These are phyloP conservation scores for Singerocomus rubriflavus DNA, from an alignment of 1,284 basidiomycete genomes.

Conservation along the genomic window DNA sequence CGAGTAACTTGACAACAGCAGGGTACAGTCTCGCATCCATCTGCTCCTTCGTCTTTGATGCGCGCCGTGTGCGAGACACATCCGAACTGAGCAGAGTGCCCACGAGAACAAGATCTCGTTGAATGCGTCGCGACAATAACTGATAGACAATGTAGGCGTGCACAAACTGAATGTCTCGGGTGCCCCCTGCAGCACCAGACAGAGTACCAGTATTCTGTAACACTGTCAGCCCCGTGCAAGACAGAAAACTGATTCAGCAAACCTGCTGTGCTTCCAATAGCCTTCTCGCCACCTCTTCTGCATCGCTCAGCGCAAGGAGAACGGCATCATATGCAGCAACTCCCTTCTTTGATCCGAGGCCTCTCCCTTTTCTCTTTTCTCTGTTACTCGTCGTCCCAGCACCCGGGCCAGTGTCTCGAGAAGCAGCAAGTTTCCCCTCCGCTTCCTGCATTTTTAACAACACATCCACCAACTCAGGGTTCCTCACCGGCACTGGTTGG, in stretches of 20 bases:
- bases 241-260: slow-evolving; percentile 10
- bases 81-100: slow-evolving; percentile 55
- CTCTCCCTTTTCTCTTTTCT: slow-evolving; percentile 41
- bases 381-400: slow-evolving; percentile 23
- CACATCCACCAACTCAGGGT: slow-evolving; percentile 89
- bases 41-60: slow-evolving; percentile 44
- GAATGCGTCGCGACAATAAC: slow-evolving; percentile 80
- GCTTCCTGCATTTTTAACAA: slow-evolving; percentile 82
- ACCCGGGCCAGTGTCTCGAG: slow-evolving; percentile 23
- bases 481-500: slow-evolving; percentile 80
- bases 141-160: slow-evolving; percentile 86
- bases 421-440: slow-evolving; percentile 49
- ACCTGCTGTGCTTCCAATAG: slow-evolving; percentile 80
- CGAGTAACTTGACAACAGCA: slow-evolving; percentile 84
- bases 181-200: slow-evolving; percentile 38
- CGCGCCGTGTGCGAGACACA: slow-evolving; percentile 27
- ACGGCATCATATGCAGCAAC: slow-evolving; percentile 84
- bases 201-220: slow-evolving; percentile 18
- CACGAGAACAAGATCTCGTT: slow-evolving; percentile 84
- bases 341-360: slow-evolving; percentile 59
- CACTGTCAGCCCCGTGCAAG: slow-evolving; percentile 7
- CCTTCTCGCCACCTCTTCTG: slow-evolving; percentile 78
- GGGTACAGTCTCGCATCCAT: slow-evolving; percentile 72
- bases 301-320: slow-evolving; percentile 80
- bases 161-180: slow-evolving; percentile 76